Percentiles rank a stretch among this genome's conserved stretches.
Evolutionary conservation across 148 eudicot genomes (phyloP).

Genomic region (Rhododendron kiyosumense): DNA sequence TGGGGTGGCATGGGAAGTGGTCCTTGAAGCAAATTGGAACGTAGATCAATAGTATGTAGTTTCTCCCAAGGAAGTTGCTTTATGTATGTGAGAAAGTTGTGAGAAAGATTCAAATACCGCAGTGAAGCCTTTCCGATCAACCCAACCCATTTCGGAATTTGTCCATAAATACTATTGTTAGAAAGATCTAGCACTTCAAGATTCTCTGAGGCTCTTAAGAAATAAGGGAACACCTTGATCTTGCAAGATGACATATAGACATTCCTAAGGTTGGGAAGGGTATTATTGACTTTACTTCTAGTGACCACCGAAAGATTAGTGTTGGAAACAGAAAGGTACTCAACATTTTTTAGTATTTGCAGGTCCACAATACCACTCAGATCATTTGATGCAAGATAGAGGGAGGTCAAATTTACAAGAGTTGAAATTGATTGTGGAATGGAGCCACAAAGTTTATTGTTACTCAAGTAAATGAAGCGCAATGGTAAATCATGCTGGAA

Average conservation of each 20-base stretch:
- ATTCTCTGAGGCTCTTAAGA: background rate
- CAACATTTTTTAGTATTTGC: background rate
- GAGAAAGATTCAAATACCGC: no score
- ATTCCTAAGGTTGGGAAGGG: background rate
- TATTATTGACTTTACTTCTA: background rate
- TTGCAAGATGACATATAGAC: conserved; percentile 18
- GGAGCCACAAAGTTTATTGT: conserved; percentile 2
- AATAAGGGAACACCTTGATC: conserved; percentile 10
- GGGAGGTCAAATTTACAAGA: background rate
- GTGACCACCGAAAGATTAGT: conserved; percentile 4
- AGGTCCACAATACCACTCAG: conserved; percentile 21
- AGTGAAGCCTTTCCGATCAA: background rate
- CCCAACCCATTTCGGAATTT: conserved; percentile 1
- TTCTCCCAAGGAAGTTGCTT: no score
- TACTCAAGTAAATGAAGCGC: background rate
- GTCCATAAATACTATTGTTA: background rate
- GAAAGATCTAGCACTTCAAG: background rate
- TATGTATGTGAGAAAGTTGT: no score
- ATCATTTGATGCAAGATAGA: conserved; percentile 15
- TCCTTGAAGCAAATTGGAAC: no score
- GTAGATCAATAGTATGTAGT: no score
- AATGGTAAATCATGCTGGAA: background rate
- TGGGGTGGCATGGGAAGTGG: no score
- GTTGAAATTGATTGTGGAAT: background rate
- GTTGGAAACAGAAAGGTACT: background rate